A percentile compares a stretch with the other conserved stretches of the same genome.
These are phyloP conservation scores for Zygoascus meyerae DNA, from an alignment of 1,139 yeast species.

Conservation along the genomic window DNA sequence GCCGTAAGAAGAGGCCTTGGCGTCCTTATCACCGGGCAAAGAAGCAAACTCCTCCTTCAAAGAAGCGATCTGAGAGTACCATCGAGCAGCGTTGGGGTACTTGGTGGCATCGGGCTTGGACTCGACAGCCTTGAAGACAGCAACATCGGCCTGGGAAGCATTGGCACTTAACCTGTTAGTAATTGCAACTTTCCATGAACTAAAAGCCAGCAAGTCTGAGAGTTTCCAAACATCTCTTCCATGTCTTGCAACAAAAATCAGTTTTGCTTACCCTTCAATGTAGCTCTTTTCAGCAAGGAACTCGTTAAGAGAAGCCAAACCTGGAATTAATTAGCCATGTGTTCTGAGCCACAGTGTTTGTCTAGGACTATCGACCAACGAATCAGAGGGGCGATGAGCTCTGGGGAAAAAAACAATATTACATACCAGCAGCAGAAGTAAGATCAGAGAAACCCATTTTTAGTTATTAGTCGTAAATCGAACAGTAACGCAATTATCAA, in stretches of 20 bases:
- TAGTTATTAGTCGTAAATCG: background rate
- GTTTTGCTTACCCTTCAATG: conserved; percentile 77
- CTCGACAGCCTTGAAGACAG: conserved; percentile 91
- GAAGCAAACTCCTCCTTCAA: conserved; percentile 73
- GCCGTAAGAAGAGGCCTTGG: conserved; percentile 41
- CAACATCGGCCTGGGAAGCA: conserved; percentile 91
- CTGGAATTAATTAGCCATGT: conserved; percentile 24
- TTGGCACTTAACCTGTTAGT: conserved; percentile 17
- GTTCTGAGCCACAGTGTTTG: background rate
- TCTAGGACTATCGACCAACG: background rate
- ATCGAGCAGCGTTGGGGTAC: conserved; percentile 94
- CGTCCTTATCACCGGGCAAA: conserved; percentile 36
- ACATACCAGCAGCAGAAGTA: conserved; percentile 38
- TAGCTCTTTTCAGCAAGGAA: conserved; percentile 89
- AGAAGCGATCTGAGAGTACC: conserved; percentile 97
- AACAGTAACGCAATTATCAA: background rate
- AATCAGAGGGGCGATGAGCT: background rate
- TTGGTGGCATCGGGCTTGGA: conserved; percentile 44
- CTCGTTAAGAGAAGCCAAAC: conserved; percentile 79
- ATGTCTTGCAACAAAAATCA: background rate
- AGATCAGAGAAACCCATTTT: conserved; percentile 40
- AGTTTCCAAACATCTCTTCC: background rate
- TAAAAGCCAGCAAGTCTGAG: background rate
- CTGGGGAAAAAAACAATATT: background rate
- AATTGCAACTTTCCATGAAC: background rate